Evolutionary conservation across 495 filamentous ascomycete species (phyloP), one percentile per base, ranked within the genome.

Genomic region (Chaetomium cochliodes): DNA sequence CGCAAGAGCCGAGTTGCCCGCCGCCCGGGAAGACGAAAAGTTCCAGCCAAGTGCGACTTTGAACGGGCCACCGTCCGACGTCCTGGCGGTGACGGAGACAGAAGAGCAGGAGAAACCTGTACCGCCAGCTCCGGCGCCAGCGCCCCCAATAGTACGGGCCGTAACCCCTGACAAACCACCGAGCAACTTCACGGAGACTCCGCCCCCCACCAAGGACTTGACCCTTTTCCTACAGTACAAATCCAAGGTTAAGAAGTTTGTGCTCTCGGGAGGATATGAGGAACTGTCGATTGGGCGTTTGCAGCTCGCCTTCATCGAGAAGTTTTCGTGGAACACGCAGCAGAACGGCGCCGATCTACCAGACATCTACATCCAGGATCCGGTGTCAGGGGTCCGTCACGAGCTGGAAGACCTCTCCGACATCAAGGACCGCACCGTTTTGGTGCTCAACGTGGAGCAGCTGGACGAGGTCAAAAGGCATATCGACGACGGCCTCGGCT

Each of bases 251-350:
- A 97, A 97, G 78, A 98, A 98, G 70, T 96, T 93, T 71, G 86
- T 96, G 9, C 84, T 98, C 13, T 78, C 90, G 2, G 93, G 93
- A 69, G 93, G 92, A 5, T 88, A 87, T 63, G 85, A 87, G 12
- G 92, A 90, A 51, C 80, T 98, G 18, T 92, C 92, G 22, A 87
- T 96, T 60, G 91, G 90, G 12, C 85, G 92, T 13, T 77, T 98
- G 62, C 94, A 98, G 71, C 83, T 98, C 39, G 93, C 93, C n/a
- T 98, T 98, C 74, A 98, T 98, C 68, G 96, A 98, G 67, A 98
- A 97, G 70, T 98, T 98, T 70, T 92, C 92, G 8, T 98, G 96
- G 92, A 97, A 94, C 68, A 96, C 92, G 1, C 93, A 96, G 67
- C 90, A 88, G 69, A 93, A 98, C 72, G 94, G 96, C 25, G 87